Conservation (phyloP, 257 asterid species). For the Solanum raphanifolium region DNA sequence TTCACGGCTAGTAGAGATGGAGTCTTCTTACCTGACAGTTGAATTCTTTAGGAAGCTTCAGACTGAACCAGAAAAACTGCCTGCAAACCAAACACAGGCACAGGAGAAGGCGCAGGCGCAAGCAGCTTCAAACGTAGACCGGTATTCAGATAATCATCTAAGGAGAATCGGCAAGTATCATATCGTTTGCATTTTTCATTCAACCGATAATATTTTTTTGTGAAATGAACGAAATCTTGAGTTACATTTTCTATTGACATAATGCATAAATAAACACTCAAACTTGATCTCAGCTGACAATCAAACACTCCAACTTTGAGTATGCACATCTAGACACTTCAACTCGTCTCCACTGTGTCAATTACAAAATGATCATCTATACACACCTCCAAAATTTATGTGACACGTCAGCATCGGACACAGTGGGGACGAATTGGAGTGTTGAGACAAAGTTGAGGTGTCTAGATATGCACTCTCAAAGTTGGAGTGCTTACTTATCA, state of each 20-base stretch:
- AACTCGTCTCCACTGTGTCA: neutral
- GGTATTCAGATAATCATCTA: constrained; percentile 68
- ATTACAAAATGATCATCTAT: neutral
- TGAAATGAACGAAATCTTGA: neutral
- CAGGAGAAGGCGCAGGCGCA: neutral
- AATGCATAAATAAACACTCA: neutral
- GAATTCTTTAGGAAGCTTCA: constrained; percentile 89
- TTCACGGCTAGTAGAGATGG: constrained; percentile 87
- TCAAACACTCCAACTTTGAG: neutral
- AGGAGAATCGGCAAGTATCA: constrained; percentile 55
- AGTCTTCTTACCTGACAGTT: constrained; percentile 87
- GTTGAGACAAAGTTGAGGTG: neutral
- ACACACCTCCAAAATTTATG: neutral
- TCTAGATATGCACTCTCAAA: neutral
- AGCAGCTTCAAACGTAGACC: constrained; percentile 46
- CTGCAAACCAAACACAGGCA: neutral
- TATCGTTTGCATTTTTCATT: neutral
- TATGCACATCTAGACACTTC: neutral
- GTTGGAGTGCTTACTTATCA: neutral
- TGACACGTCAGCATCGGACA: accelerated
- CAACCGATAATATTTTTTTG: neutral
- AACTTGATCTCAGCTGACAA: neutral
- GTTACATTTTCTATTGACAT: neutral
- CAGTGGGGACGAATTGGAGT: neutral
- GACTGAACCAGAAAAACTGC: constrained; percentile 65